These are phyloP conservation scores for Candolleomyces eurysporus DNA, from an alignment of 768 basidiomycete species.

Conservation along the genomic window DNA sequence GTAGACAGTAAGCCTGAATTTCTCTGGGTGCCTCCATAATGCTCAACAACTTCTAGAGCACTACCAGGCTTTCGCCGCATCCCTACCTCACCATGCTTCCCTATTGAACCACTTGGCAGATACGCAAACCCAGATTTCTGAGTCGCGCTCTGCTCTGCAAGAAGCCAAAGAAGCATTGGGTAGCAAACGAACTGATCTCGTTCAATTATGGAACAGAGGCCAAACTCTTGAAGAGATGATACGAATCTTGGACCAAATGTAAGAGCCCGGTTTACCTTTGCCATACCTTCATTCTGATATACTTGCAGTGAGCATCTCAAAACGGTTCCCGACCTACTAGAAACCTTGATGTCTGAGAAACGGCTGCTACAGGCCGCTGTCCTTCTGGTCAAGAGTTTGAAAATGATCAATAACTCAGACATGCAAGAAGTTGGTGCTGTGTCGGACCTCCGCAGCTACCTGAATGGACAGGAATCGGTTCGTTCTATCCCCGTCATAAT, in stretches of 20 bases:
- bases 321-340: conserved; percentile 86
- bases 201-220: conserved; percentile 84
- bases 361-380: conserved; percentile 85
- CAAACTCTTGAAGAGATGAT: conserved; percentile 96
- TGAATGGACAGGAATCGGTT: conserved; percentile 83
- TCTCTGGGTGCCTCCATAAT: not conserved
- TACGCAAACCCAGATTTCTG: conserved; percentile 72
- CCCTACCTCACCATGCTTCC: conserved; percentile 85
- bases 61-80: conserved; percentile 93
- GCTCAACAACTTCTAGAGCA: conserved; percentile 53
- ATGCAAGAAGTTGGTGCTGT: conserved; percentile 96
- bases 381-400: conserved; percentile 82
- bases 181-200: conserved; percentile 83
- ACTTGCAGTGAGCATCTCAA: conserved; percentile 79
- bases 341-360: conserved; percentile 95
- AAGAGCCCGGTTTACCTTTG: conserved; percentile 22
- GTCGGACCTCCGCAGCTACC: conserved; percentile 81
- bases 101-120: conserved; percentile 69
- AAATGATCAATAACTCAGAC: conserved; percentile 87
- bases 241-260: conserved; percentile 93
- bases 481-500: conserved; percentile 13
- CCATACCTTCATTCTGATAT: conserved; percentile 4
- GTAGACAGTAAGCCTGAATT: conserved; percentile 70
- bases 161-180: conserved; percentile 81
- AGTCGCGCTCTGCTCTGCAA: conserved; percentile 65